Conservation (phyloP, 345 rosid species). For the Rhodamnia rubescens region DNA sequence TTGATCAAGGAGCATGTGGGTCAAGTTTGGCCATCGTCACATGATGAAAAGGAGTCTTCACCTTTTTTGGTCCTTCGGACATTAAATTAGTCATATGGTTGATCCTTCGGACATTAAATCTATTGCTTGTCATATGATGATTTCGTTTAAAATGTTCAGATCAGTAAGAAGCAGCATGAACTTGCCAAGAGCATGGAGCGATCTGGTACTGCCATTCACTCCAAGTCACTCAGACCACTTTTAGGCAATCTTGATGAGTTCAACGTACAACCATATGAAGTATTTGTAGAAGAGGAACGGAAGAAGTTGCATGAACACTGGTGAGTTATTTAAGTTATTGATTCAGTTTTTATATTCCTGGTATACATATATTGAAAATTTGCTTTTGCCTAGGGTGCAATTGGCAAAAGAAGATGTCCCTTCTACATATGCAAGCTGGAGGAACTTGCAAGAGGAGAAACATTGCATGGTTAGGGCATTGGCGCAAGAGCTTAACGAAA, state of each 20-base stretch:
- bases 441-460: conserved; percentile 37
- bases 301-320: conserved; percentile 74
- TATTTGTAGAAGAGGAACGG: conserved; percentile 80
- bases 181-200: conserved; percentile 82
- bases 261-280: conserved; percentile 76
- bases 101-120: background rate
- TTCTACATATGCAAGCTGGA: conserved; percentile 58
- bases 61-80: background rate
- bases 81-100: background rate
- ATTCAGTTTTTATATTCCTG: background rate
- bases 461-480: conserved; percentile 34
- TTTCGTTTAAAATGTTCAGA: conserved; percentile 32
- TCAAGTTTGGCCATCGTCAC: background rate
- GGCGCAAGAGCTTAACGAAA: conserved; percentile 52
- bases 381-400: conserved; percentile 41
- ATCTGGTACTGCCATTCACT: conserved; percentile 73
- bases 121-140: background rate
- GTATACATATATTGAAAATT: background rate
- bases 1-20: background rate
- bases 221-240: conserved; percentile 54
- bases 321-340: conserved; percentile 29
- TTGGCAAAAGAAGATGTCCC: conserved; percentile 64
- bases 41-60: background rate
- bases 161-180: conserved; percentile 91
- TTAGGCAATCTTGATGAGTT: conserved; percentile 57